Conservation (phyloP, 2,329 filamentous ascomycete genomes). For the Monosporascus sp. region DNA sequence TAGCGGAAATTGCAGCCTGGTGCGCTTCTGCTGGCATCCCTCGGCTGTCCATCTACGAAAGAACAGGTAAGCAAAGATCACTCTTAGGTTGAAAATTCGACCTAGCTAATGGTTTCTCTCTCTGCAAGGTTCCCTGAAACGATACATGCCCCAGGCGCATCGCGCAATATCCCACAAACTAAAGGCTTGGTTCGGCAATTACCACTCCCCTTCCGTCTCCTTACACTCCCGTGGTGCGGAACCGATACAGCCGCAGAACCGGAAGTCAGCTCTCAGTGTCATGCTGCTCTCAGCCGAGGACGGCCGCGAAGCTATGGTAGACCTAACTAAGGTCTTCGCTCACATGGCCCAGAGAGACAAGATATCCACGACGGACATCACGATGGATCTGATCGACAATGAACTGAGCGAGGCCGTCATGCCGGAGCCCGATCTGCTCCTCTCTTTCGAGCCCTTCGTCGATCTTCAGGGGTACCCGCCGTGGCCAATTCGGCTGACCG, state of each 20-base stretch:
- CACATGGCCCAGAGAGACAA: slow-evolving; percentile 93
- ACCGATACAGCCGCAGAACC: slow-evolving; percentile 29
- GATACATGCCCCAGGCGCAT: slow-evolving; percentile 80
- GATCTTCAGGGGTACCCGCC: slow-evolving; percentile 89
- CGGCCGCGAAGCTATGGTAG: slow-evolving; percentile 87
- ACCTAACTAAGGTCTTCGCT: slow-evolving; percentile 87
- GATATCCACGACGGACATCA: slow-evolving; percentile 75
- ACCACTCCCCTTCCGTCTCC: slow-evolving; percentile 63
- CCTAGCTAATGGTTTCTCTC: slow-evolving; percentile 8
- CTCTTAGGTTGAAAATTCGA: background rate
- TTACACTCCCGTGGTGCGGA: slow-evolving; percentile 38
- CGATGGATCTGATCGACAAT: slow-evolving; percentile 77
- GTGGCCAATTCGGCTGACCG: slow-evolving; percentile 91
- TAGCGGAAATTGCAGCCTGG: slow-evolving; percentile 89
- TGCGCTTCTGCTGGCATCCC: slow-evolving; percentile 85
- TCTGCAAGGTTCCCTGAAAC: slow-evolving; percentile 74
- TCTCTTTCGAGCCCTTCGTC: slow-evolving; percentile 80
- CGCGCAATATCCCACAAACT: slow-evolving; percentile 74
- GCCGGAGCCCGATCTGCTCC: slow-evolving; percentile 81
- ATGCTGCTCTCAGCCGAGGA: slow-evolving; percentile 84
- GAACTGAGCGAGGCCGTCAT: slow-evolving; percentile 78
- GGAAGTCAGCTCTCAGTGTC: slow-evolving; percentile 46
- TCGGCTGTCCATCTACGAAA: slow-evolving; percentile 85
- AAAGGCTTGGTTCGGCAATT: slow-evolving; percentile 76
- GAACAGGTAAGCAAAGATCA: slow-evolving; percentile 61